These are phyloP conservation scores for Hemisphaericaspora xylanilytica DNA, from an alignment of 1,139 yeast species.

Conservation along the genomic window DNA sequence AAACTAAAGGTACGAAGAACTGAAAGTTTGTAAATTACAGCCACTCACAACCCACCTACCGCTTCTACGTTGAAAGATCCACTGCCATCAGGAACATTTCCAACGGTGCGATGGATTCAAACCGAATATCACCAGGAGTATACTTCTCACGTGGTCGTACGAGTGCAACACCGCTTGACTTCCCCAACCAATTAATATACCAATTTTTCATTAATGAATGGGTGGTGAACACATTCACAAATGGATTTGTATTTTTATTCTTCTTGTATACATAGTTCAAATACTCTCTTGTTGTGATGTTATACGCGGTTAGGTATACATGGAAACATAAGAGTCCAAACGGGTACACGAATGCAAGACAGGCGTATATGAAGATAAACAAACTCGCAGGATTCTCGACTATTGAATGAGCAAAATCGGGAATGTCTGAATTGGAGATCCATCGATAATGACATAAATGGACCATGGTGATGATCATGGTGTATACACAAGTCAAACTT, in stretches of 20 bases:
- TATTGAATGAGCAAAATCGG: slow-evolving; percentile 17
- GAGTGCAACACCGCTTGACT: slow-evolving; percentile 45
- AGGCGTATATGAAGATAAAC: slow-evolving; percentile 46
- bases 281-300: slow-evolving; percentile 70
- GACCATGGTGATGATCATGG: slow-evolving; percentile 25
- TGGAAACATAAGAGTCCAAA: slow-evolving; percentile 52
- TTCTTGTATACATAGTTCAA: slow-evolving; percentile 36
- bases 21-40: no score
- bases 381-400: slow-evolving; percentile 41
- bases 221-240: slow-evolving; percentile 45
- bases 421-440: neutral
- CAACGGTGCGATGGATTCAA: slow-evolving; percentile 26
- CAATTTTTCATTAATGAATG: slow-evolving; percentile 38
- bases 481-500: slow-evolving; percentile 22
- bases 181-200: slow-evolving; percentile 46
- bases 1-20: no score
- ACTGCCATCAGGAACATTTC: slow-evolving; percentile 7
- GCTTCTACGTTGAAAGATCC: neutral
- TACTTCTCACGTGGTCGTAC: slow-evolving; percentile 37
- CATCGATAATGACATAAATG: slow-evolving; percentile 28
- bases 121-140: slow-evolving; percentile 43
- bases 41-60: neutral
- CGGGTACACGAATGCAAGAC: slow-evolving; percentile 53
- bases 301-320: slow-evolving; percentile 50
- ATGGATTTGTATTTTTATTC: slow-evolving; percentile 13